Base-by-base conservation (phyloP, 257 asterid genomes). In the Przewalskia tangutica region DNA sequence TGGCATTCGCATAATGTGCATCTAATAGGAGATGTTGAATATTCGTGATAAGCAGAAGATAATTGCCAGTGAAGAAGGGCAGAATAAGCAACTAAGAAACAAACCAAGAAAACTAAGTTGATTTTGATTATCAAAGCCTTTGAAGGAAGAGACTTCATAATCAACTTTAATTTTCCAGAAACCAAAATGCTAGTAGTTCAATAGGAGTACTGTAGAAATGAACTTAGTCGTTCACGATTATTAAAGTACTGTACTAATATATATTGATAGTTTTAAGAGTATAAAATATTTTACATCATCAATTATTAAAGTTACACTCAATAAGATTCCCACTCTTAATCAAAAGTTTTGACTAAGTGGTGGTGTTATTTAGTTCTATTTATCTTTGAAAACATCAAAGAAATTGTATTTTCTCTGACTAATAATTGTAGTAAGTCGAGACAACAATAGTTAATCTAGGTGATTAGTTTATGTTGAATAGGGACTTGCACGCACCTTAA, bases 1-100 rank as follows among this genome's bases (percentile, higher is more conserved):
- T 85, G 90, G 84, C 98, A 92, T 9, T 87, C 86, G n/a, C 85
- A 87, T 27, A 87, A 86, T 4, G 97, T 90, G 88, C 95, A 91
- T n/a, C 83, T 86, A 58, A 91, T 0, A 56, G 13, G 88, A 0
- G 86, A 86, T 14, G 92, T 81, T 0, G 93, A 90, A 7, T 67
- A 89, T n/a, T 83, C 89, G 68, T 88, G 92, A 85, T 87, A 86
- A 6, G 83, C 81, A 11, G 91, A 87, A 80, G 90, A 77, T 0
- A 93, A 87, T 42, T 95, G 98, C 90, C 86, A 79, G 64, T 90
- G 85, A 50, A 91, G 91, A 64, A 90, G 92, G 83, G 85, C 68
- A n/a, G 82, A 92, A 80, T 90, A 95, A 14, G 87, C 79, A n/a
- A 90, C 20, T 87, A 93, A 81, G 90, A 89, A 91, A 84, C 89